Conservation (phyloP, 2,329 filamentous ascomycete species). For the Phaeosphaeria sp. region DNA sequence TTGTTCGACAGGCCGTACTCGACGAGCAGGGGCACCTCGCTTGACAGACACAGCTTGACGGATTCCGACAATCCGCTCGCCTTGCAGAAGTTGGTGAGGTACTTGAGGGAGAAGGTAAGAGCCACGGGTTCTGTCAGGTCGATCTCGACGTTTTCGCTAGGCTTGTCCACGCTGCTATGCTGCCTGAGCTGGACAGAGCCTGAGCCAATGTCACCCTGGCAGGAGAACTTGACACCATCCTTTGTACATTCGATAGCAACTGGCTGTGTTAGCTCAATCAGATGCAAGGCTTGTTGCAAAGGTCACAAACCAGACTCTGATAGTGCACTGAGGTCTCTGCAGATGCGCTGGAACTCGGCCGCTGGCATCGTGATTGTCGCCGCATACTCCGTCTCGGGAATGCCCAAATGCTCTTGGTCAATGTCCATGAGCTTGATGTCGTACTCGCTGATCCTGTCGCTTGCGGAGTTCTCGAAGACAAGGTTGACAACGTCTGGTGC, state of each 20-base stretch:
- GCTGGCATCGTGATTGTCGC: slow-evolving; percentile 90
- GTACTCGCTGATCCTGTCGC: slow-evolving; percentile 95
- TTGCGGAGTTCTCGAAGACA: slow-evolving; percentile 87
- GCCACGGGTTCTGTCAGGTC: slow-evolving; percentile 90
- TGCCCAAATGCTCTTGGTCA: slow-evolving; percentile 98
- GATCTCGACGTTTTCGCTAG: slow-evolving; percentile 84
- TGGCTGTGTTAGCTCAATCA: slow-evolving; percentile 50
- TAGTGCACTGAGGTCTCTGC: slow-evolving; percentile 86
- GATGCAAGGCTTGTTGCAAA: background rate
- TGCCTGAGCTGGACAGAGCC: slow-evolving; percentile 90
- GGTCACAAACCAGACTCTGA: slow-evolving; percentile 87
- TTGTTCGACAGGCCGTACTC: slow-evolving; percentile 86
- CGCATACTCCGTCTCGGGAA: slow-evolving; percentile 98
- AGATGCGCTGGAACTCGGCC: slow-evolving; percentile 91
- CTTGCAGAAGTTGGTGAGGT: slow-evolving; percentile 99
- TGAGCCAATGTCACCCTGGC: slow-evolving; percentile 93
- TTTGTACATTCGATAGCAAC: slow-evolving; percentile 96
- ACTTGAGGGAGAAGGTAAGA: slow-evolving; percentile 98
- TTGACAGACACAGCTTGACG: slow-evolving; percentile 93
- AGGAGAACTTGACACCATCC: slow-evolving; percentile 95
- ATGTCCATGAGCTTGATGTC: slow-evolving; percentile 99
- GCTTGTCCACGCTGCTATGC: slow-evolving; percentile 89
- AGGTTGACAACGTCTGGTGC: slow-evolving; percentile 94
- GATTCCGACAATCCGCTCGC: slow-evolving; percentile 79
- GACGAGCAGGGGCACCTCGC: slow-evolving; percentile 93